These are phyloP conservation scores for Fusarium sterilihyphosum DNA, from an alignment of 2,329 filamentous ascomycete species.

Conservation along the genomic window DNA sequence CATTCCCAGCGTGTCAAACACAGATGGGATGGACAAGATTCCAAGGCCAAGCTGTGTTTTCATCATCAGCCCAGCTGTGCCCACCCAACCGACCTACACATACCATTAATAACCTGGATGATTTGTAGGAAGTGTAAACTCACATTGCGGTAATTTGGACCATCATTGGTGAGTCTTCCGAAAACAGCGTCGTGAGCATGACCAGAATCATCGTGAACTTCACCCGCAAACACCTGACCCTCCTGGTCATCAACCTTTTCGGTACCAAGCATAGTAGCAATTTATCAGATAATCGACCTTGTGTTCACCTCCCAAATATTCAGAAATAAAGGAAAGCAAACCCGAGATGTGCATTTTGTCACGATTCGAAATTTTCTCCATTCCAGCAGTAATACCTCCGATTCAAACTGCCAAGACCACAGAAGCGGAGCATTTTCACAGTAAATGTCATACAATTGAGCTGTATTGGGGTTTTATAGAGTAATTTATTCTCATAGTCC, in stretches of 20 bases:
- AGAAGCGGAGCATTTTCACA: neutral
- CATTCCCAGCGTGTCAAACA: slow-evolving; percentile 57
- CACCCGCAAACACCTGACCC: neutral
- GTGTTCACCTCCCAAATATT: neutral
- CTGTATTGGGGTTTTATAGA: neutral
- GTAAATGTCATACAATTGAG: neutral
- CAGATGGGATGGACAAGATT: slow-evolving; percentile 58
- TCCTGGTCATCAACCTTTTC: slow-evolving; percentile 5
- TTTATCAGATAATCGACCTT: neutral
- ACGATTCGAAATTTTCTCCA: neutral
- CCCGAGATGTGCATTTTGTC: neutral
- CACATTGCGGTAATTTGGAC: slow-evolving; percentile 45
- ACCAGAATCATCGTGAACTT: slow-evolving; percentile 4
- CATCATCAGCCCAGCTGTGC: slow-evolving; percentile 56
- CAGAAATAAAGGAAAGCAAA: neutral
- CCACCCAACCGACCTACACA: slow-evolving; percentile 53
- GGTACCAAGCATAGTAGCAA: neutral
- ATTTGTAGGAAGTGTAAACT: neutral
- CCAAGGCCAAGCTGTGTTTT: slow-evolving; percentile 57
- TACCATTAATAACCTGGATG: neutral
- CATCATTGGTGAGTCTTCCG: slow-evolving; percentile 40
- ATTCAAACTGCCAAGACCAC: neutral
- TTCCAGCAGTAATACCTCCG: neutral
- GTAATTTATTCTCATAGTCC: neutral
- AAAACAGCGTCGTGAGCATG: slow-evolving; percentile 36